These are phyloP conservation scores for Xylariaceae sp. DNA, from an alignment of 2,329 filamentous ascomycete species.

Conservation along the genomic window DNA sequence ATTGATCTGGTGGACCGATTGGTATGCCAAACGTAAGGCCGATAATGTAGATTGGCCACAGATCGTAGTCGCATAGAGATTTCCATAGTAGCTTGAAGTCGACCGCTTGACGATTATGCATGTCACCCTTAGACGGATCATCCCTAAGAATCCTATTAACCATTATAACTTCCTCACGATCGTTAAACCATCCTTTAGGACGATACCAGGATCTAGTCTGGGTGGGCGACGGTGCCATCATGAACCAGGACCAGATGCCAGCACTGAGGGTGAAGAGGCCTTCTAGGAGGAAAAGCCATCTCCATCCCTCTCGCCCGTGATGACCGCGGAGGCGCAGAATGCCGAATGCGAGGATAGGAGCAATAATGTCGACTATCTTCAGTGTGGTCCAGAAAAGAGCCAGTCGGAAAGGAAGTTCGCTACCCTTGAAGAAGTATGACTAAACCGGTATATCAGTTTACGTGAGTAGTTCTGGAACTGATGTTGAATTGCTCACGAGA, in stretches of 20 bases:
- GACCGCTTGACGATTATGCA: conserved; percentile 61
- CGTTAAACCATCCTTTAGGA: conserved; percentile 64
- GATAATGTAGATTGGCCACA: conserved; percentile 60
- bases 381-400: conserved; percentile 40
- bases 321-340: conserved; percentile 44
- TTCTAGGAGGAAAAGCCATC: conserved; percentile 59
- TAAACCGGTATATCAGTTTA: conserved; percentile 1
- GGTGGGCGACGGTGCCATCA: conserved; percentile 50
- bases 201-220: conserved; percentile 60
- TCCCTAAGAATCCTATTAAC: conserved; percentile 63
- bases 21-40: conserved; percentile 52
- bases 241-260: conserved; percentile 47
- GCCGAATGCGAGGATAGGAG: conserved; percentile 39
- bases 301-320: conserved; percentile 43
- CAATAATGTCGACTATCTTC: conserved; percentile 36
- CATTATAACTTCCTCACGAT: conserved; percentile 63
- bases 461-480: background rate
- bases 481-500: conserved; percentile 25
- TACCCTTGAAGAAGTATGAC: conserved; percentile 40
- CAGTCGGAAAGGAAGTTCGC: conserved; percentile 39
- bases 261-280: conserved; percentile 45
- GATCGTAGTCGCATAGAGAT: conserved; percentile 59
- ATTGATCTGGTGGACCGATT: conserved; percentile 43
- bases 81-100: conserved; percentile 51
- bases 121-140: conserved; percentile 62